Conservation (phyloP, 2,329 filamentous ascomycete genomes). For the Fusarium pseudoanthophilum region DNA sequence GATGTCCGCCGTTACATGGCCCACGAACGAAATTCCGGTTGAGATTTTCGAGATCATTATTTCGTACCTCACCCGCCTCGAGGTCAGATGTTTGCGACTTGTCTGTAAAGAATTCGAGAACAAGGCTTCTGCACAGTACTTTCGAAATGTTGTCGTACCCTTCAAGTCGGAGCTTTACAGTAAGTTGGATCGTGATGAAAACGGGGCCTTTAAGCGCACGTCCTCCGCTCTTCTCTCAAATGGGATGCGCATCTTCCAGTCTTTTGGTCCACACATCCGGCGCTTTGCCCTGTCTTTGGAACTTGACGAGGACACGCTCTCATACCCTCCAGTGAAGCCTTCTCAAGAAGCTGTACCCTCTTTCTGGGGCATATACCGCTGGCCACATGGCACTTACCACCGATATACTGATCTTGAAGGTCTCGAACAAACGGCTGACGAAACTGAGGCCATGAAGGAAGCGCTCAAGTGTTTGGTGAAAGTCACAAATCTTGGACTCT, state of each 20-base stretch:
- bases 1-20: constrained; percentile 43
- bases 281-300: constrained; percentile 76
- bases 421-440: constrained; percentile 72
- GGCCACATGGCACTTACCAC: constrained; percentile 69
- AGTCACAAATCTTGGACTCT: constrained; percentile 72
- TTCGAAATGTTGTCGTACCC: constrained; percentile 71
- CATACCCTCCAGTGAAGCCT: constrained; percentile 65
- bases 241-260: constrained; percentile 70
- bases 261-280: constrained; percentile 68
- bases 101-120: constrained; percentile 68
- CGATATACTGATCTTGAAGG: constrained; percentile 68
- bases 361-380: constrained; percentile 74
- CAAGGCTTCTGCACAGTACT: constrained; percentile 67
- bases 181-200: constrained; percentile 38
- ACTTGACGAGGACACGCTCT: constrained; percentile 64
- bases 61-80: constrained; percentile 63
- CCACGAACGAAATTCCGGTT: constrained; percentile 59
- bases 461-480: constrained; percentile 67
- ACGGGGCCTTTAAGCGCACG: constrained; percentile 37
- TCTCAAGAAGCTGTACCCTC: constrained; percentile 63
- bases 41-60: constrained; percentile 72
- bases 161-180: constrained; percentile 73
- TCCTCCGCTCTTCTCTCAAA: constrained; percentile 51
- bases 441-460: constrained; percentile 68
- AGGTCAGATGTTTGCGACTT: constrained; percentile 69